These are phyloP conservation scores for Truncatella angustata DNA, from an alignment of 2,329 filamentous ascomycete species.

Conservation along the genomic window DNA sequence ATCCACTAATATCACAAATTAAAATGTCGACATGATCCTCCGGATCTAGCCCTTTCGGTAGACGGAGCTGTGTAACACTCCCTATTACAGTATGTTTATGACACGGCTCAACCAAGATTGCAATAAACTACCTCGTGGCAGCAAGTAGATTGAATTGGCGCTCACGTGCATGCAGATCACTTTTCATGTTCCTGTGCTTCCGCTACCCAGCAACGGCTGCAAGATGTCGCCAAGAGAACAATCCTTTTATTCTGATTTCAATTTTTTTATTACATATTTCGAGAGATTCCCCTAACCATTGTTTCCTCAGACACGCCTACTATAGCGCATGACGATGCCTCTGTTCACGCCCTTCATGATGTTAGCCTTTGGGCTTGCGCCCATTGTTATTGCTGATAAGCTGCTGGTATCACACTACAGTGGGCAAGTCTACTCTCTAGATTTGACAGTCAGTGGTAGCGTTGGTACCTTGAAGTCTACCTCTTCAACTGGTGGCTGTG, in stretches of 20 bases:
- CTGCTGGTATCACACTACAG: constrained; percentile 39
- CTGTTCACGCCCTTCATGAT: not conserved
- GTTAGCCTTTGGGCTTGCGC: constrained; percentile 2
- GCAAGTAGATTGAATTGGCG: not conserved
- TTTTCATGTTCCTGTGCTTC: no score
- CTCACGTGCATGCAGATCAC: no score
- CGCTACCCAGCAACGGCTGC: no score
- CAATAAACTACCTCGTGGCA: not conserved
- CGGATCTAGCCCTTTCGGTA: not conserved
- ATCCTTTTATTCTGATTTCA: no score
- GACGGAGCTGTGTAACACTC: not conserved
- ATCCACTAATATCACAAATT: not conserved
- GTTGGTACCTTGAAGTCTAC: constrained; percentile 27
- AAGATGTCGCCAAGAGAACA: no score
- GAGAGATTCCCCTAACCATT: not conserved
- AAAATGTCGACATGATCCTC: not conserved
- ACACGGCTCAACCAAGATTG: not conserved
- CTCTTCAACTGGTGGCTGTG: constrained; percentile 29
- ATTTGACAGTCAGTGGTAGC: constrained; percentile 21
- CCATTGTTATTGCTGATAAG: constrained; percentile 23
- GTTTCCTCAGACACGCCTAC: not conserved
- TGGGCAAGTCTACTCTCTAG: constrained; percentile 36
- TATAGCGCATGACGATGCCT: not conserved
- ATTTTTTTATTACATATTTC: no score
- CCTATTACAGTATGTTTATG: no score